phyloP scores from a whole-genome alignment of 2,329 filamentous ascomycete genomes.

The Diaporthe humulicola region DNA sequence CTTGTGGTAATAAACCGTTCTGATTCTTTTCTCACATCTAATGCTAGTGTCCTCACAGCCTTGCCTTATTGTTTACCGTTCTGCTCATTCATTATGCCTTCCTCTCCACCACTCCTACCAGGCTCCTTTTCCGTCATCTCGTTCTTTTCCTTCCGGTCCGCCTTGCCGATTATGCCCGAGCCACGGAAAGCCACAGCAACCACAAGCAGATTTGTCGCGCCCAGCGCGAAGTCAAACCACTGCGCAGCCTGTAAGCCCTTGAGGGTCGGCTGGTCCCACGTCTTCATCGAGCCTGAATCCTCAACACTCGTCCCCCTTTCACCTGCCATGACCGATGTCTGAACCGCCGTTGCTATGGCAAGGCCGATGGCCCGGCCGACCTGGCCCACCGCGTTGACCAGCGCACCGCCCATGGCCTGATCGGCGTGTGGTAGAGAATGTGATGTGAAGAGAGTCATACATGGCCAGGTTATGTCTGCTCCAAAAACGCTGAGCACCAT shows the following conservation, averaged over 20 bases:
- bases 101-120: conserved; percentile 16
- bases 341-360: conserved; percentile 74
- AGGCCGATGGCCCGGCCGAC: conserved; percentile 76
- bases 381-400: conserved; percentile 76
- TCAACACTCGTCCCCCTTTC: conserved; percentile 59
- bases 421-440: conserved; percentile 72
- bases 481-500: conserved; percentile 76
- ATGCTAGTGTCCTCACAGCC: neutral
- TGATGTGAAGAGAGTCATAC: conserved; percentile 75
- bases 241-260: conserved; percentile 62
- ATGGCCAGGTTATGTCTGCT: conserved; percentile 76
- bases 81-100: conserved; percentile 13
- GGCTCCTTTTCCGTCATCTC: neutral
- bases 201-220: conserved; percentile 56
- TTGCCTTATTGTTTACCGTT: neutral
- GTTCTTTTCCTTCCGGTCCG: conserved; percentile 36
- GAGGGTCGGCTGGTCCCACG: conserved; percentile 62
- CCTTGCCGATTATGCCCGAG: conserved; percentile 65
- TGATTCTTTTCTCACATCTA: neutral
- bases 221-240: conserved; percentile 67
- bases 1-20: neutral
- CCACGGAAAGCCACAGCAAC: conserved; percentile 64
- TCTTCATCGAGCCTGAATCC: conserved; percentile 55
- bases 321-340: conserved; percentile 71
- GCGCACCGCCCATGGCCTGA: conserved; percentile 76